phyloP scores from a whole-genome alignment of 2,329 filamentous ascomycete species.

The Claviceps sp. region DNA sequence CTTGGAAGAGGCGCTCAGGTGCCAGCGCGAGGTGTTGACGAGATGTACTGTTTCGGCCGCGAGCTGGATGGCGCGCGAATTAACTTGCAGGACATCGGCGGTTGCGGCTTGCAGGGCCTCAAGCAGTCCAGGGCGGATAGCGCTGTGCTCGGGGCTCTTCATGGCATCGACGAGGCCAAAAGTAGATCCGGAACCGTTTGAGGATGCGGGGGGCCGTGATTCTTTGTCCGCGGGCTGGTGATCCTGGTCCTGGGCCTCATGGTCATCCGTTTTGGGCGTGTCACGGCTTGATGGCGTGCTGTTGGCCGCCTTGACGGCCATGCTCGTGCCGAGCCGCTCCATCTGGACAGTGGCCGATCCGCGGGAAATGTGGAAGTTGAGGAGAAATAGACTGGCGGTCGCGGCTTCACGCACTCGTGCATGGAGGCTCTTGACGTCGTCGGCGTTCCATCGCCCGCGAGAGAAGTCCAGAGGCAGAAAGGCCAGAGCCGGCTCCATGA shows the following conservation, averaged over 20 bases:
- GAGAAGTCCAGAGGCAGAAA: conserved; percentile 35
- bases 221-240: conserved; percentile 2
- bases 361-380: conserved; percentile 29
- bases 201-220: conserved; percentile 6
- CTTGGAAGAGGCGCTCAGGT: conserved; percentile 10
- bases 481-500: conserved; percentile 23
- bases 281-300: background rate
- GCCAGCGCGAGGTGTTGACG: conserved; percentile 19
- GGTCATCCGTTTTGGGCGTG: background rate
- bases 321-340: conserved; percentile 5
- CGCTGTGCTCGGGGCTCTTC: conserved; percentile 21
- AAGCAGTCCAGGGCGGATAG: conserved; percentile 18
- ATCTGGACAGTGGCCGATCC: conserved; percentile 11
- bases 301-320: background rate
- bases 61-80: conserved; percentile 13
- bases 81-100: conserved; percentile 12
- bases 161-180: conserved; percentile 23
- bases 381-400: conserved; percentile 19
- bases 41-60: conserved; percentile 13
- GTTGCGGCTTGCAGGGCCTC: conserved; percentile 19
- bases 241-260: background rate
- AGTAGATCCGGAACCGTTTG: conserved; percentile 5
- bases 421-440: conserved; percentile 26
- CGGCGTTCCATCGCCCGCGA: conserved; percentile 28
- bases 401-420: conserved; percentile 22